Evolutionary conservation across 2,329 filamentous ascomycete genomes (phyloP), one percentile per base, ranked within the genome.

Genomic region (Talaromyces sp.): DNA sequence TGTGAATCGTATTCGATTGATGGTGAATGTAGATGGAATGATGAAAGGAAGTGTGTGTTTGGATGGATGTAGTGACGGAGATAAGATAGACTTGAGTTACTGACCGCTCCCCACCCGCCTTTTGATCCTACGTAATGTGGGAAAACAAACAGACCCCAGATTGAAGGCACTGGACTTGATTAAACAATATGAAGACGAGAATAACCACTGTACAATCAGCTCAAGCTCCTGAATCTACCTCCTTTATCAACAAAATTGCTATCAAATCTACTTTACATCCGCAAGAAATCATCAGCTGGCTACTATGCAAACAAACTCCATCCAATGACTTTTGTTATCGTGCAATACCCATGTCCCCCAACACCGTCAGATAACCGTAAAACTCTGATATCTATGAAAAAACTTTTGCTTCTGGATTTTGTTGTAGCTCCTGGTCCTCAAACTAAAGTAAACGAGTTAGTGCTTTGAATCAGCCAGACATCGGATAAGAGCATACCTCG

Each of bases 401-500:
- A 41, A 77, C 68, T 48, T 66, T 70, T 41, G 72, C 70, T 22
- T 70, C 70, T 41, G 70, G 67, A 50, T 65, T 70, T 50, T 77
- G 72, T 64, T 73, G 72, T 54, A 73, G 68, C 66, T 77, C 75
- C 39, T 72, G 69, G 59, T 82, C 79, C 72, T 82, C 80, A 63
- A 77, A 79, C 79, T 82, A 60, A 22, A 59, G 45, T 24, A 52
- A 24, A 57, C 31, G n/a, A 63, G 56, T 67, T 52, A 66, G 65
- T 37, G 33, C 33, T 22, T 68, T 64, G 61, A 47, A 37, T 14
- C 24, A 7, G 50, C 33, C 6, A 43, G 5, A 50, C 33, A n/a
- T 27, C 37, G 14, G 19, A 13, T 10, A 24, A 48, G 47, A 57
- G 56, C 87, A 79, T 82, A 96, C 93, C 83, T 97, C 90, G 62